Base-by-base conservation (phyloP, 768 basidiomycete genomes). In the Trametes meyenii region DNA sequence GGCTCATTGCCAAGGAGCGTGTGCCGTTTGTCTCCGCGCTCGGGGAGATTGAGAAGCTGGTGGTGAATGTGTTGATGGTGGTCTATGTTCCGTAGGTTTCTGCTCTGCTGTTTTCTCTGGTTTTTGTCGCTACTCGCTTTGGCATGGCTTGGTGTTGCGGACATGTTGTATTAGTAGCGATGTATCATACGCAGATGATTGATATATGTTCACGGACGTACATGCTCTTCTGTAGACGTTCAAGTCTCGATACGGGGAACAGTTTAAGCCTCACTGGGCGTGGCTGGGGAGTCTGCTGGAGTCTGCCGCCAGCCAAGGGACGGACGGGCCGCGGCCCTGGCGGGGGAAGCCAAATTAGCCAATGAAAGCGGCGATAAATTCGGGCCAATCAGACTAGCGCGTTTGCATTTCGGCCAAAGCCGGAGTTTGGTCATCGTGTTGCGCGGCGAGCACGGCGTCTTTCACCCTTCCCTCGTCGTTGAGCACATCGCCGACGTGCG, bases 41-140 rank as follows among this genome's bases (percentile, higher is more conserved):
- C 14, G 87, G 87, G 1, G 82, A 85, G 70, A 69, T 92, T 70
- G 85, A 89, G 70, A 91, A 86, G 73, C 71, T 92, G 58, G 80
- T 90, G 5, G 88, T 92, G 21, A 92, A 92, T 71, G 82, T 85
- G n/a, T 71, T 92, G 53, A 67, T 92, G 48, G 87, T 92, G 23
- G 83, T 85, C 4, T 92, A 78, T 63, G 83, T 92, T 64, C 85
- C 86, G 49, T 88, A 55, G 49, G 8, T 35, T 51, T n/a, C 39
- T 50, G 26, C 48, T 44, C 23, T 36, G 45, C 21, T 19, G 33
- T 50, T 50, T 26, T 21, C 75, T 81, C 26, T 52, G 50, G 26
- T 38, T 53, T 29, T 61, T 17, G 16, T 17, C 21, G 50, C 52
- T 46, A 29, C 24, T 54, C 48, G 48, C 51, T 55, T 36, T 53